Conservation (phyloP, 73 alveolate species). For the Paramecium pentaurelia region DNA sequence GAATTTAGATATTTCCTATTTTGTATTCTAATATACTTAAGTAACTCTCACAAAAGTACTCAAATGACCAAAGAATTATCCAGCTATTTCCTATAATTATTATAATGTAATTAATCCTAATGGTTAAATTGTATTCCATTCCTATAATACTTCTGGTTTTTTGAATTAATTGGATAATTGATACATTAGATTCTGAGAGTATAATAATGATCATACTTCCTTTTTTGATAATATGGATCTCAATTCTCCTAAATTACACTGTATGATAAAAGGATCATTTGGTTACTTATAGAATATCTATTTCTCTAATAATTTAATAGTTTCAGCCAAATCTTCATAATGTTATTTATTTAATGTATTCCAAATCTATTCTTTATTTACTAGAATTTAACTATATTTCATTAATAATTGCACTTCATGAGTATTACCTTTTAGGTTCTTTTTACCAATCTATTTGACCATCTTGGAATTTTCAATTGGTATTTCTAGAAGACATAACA, state of each 20-base stretch:
- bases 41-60: background rate
- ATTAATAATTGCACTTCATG: background rate
- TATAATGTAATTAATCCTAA: background rate
- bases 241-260: background rate
- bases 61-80: background rate
- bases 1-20: background rate
- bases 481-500: background rate
- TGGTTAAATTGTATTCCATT: background rate
- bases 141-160: background rate
- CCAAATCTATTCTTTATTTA: background rate
- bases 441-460: background rate
- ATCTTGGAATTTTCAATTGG: background rate
- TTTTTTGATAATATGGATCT: background rate
- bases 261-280: background rate
- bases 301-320: background rate
- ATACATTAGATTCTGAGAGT: background rate
- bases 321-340: background rate
- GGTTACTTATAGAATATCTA: background rate
- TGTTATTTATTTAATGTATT: background rate
- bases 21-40: background rate
- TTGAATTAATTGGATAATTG: background rate
- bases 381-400: background rate
- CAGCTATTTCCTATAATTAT: background rate
- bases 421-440: background rate
- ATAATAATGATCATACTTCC: background rate